A percentile compares a stretch with the other conserved stretches of the same genome.
These are phyloP conservation scores for Scenedesmus sp. DNA, from an alignment of 163 green algal species.

Conservation along the genomic window DNA sequence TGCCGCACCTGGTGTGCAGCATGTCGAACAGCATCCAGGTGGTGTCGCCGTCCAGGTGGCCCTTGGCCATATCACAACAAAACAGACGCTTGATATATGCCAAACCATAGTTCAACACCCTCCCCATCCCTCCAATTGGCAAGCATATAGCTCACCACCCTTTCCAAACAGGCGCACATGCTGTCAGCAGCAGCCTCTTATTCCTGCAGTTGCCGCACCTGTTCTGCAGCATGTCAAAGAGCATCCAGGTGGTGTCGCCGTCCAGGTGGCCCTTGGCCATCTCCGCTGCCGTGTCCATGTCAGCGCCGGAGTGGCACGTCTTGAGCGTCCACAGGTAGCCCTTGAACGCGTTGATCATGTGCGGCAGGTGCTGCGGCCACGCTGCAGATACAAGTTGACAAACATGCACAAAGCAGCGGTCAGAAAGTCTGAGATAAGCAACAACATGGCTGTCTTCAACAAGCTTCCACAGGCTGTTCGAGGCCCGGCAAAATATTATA, in stretches of 20 bases:
- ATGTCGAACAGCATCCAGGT: slow-evolving; percentile 45
- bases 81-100: too few relatives aligned
- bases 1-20: slow-evolving; percentile 32
- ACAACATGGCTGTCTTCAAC: background rate
- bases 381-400: background rate
- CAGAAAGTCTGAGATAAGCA: background rate
- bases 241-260: slow-evolving; percentile 70
- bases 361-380: slow-evolving; percentile 37
- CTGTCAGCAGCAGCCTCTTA: background rate
- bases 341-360: slow-evolving; percentile 40
- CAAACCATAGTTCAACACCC: too few relatives aligned
- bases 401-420: background rate
- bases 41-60: slow-evolving; percentile 82
- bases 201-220: background rate
- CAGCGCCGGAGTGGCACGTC: slow-evolving; percentile 82
- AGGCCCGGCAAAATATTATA: too few relatives aligned
- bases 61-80: slow-evolving; percentile 75
- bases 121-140: too few relatives aligned
- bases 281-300: slow-evolving; percentile 86
- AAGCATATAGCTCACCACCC: too few relatives aligned
- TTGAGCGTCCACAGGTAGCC: slow-evolving; percentile 93
- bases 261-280: slow-evolving; percentile 85
- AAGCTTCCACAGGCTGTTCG: too few relatives aligned
- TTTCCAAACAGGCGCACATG: background rate
- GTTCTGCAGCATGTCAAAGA: slow-evolving; percentile 46